Evolutionary conservation across 257 asterid species (phyloP).

Genomic region (Mitragyna speciosa): DNA sequence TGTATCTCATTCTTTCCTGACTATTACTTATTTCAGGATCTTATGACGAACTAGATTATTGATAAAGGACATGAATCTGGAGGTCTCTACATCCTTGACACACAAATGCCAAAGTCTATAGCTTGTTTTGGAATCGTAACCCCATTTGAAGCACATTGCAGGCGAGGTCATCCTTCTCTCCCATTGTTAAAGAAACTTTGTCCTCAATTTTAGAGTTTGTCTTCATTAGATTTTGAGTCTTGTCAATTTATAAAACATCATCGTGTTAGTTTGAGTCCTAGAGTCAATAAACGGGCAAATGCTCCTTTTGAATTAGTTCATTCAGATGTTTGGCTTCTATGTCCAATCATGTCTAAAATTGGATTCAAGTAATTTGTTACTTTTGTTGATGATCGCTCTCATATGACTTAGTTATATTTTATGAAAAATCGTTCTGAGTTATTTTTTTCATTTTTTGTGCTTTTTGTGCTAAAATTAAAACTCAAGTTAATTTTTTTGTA

Average conservation of each 20-base stretch:
- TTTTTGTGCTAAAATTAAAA: not conserved
- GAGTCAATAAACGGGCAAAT: not conserved
- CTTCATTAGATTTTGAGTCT: no score
- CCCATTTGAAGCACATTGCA: no score
- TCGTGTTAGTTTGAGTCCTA: not conserved
- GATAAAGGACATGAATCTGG: not conserved
- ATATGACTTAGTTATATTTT: not conserved
- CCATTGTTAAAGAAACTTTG: no score
- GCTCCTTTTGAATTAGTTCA: slow-evolving; percentile 1
- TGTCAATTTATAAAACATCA: not conserved
- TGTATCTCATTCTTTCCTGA: no score
- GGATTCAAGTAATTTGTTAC: not conserved
- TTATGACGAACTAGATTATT: no score
- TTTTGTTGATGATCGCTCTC: not conserved
- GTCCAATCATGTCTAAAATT: not conserved
- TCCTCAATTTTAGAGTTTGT: no score
- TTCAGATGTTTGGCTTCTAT: not conserved
- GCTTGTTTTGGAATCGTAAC: no score
- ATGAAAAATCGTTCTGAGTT: not conserved
- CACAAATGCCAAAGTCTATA: no score
- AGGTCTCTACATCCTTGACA: no score
- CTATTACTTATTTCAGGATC: no score
- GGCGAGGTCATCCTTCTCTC: no score
- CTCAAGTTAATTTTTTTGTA: not conserved
- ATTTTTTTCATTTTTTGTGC: not conserved